These are phyloP conservation scores for Boletus barrowsii DNA, from an alignment of 768 basidiomycete species.

Conservation along the genomic window DNA sequence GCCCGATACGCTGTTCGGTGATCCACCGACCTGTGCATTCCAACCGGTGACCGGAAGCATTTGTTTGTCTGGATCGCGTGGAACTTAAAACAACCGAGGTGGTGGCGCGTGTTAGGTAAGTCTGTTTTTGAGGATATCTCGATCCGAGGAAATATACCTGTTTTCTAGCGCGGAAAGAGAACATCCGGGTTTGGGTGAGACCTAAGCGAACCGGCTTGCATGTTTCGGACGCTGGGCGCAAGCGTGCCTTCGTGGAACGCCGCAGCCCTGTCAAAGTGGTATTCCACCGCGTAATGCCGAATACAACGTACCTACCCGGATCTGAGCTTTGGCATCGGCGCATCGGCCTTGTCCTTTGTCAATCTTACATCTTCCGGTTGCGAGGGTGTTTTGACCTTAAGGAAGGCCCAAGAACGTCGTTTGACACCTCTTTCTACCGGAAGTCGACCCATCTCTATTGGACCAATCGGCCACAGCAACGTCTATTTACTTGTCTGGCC, in stretches of 20 bases:
- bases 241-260: background rate
- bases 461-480: background rate
- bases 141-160: background rate
- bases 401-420: background rate
- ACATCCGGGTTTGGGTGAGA: too few relatives aligned
- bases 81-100: background rate
- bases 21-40: background rate
- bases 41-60: background rate
- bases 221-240: background rate
- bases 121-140: background rate
- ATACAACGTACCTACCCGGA: too few relatives aligned
- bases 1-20: background rate
- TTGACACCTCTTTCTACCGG: background rate
- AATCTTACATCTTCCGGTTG: background rate
- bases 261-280: background rate
- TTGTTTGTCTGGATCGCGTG: too few relatives aligned
- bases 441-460: too few relatives aligned
- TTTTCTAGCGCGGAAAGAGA: background rate
- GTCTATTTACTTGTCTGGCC: background rate
- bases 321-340: background rate
- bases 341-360: background rate
- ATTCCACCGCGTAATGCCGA: background rate
- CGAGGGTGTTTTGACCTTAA: background rate
- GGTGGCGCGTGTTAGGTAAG: background rate
- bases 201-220: background rate